Conservation (phyloP, 768 basidiomycete genomes). For the Suillus weaverae region DNA sequence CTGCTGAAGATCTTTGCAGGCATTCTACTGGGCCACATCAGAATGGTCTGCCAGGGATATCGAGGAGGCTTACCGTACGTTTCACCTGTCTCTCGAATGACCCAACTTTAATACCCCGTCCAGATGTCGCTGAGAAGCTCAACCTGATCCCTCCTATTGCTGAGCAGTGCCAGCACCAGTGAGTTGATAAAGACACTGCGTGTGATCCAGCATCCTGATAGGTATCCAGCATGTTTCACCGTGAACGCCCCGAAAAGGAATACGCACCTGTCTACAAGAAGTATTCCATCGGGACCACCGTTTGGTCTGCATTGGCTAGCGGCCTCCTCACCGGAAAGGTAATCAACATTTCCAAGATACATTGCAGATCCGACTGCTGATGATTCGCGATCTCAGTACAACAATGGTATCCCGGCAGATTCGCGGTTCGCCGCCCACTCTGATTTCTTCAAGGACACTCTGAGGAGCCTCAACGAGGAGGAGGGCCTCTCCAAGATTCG, state of each 20-base stretch:
- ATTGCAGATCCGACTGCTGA: background rate
- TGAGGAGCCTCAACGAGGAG: constrained; percentile 42
- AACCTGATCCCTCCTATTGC: constrained; percentile 49
- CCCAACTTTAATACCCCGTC: background rate
- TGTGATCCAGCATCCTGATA: background rate
- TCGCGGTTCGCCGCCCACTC: constrained; percentile 52
- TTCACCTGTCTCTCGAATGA: background rate
- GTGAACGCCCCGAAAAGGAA: constrained; percentile 56
- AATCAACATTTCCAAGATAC: background rate
- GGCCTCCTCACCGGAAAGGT: constrained; percentile 59
- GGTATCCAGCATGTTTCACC: constrained; percentile 45
- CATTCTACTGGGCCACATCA: constrained; percentile 50
- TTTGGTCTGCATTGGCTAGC: constrained; percentile 56
- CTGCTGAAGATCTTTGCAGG: constrained; percentile 19
- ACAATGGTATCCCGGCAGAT: constrained; percentile 50
- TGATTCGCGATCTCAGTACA: constrained; percentile 33
- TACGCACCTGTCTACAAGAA: constrained; percentile 48
- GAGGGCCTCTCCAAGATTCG: constrained; percentile 46
- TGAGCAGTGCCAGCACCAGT: constrained; percentile 54
- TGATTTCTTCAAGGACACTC: constrained; percentile 45
- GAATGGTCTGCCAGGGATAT: constrained; percentile 58
- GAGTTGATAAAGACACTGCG: constrained; percentile 7
- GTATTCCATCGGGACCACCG: constrained; percentile 48
- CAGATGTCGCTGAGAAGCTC: constrained; percentile 51
- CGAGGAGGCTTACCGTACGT: constrained; percentile 42